Base-by-base conservation (phyloP, 192 early-diverging fungal genomes). In the Coemansia sp. region DNA sequence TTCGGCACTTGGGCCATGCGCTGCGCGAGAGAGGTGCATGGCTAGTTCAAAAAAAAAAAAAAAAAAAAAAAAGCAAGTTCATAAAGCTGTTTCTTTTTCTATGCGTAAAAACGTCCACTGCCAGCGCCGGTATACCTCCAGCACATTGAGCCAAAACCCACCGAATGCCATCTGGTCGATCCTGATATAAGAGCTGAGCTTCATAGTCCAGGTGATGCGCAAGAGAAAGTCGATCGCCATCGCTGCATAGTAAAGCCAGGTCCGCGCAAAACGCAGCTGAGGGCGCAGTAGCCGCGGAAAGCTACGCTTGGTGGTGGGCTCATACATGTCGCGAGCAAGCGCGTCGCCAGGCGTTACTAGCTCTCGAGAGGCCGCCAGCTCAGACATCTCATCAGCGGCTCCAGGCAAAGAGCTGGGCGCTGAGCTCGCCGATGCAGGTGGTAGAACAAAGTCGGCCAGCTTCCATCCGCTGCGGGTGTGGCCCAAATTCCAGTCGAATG, bases 71-170 rank as follows among this genome's bases (percentile, higher is more conserved):
- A 35, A 62, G 40, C 38, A 24, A 24, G 24, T 53, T 3, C 6
- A 43, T 9, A 66, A 22, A 0, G 68, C 80, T 2, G 70, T 68
- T 39, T 83, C 81, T 49, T 78, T 78, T 75, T 99, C 97, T 30
- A 98, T 71, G 34, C 96, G 81, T 71, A 99, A 91, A 60, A 97
- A 92, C 0, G 95, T 90, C 97, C 97, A 99, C 52, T 97, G 83
- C 92, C 94, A 98, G 40, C 96, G 84, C 37, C 96, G 71, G 22
- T 89, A 64, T 8, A 99, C 85, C 76, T 98, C 96, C 4, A 96
- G 69, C 15, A 86, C 67, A 61, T 93, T 92, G 68, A 98, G 81
- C 66, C 87, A 83, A 55, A 97, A 86, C 9, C 92, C 90, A 16
- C 90, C 80, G 30, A 85, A 88, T 41, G 91, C 84, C 60, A 95